A percentile compares a stretch with the other conserved stretches of the same genome.
Evolutionary conservation across 164 flowering plant species (phyloP).

Genomic region (Protea cynaroides): DNA sequence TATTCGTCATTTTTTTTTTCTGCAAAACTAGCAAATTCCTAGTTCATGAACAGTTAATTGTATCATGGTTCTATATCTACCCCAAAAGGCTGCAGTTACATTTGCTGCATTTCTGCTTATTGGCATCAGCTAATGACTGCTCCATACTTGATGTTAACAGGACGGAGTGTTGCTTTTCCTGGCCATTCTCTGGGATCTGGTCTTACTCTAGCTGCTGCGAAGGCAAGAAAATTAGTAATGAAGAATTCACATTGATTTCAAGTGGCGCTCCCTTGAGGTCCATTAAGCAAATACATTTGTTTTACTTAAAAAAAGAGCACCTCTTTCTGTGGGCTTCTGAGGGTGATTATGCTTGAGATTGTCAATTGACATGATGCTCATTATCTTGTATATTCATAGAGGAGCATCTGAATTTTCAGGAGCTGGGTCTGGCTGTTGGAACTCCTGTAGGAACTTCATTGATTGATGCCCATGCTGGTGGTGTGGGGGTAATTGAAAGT

Average conservation of each 20-base stretch:
- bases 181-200: constrained; percentile 97
- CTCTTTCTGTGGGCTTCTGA: constrained; percentile 16
- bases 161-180: constrained; percentile 98
- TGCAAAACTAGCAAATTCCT: background rate
- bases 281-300: constrained; percentile 20
- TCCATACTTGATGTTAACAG: constrained; percentile 35
- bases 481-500: constrained; percentile 95
- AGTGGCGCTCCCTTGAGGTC: constrained; percentile 41
- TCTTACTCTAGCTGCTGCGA: constrained; percentile 80
- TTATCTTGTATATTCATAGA: constrained; percentile 6
- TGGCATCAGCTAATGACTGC: constrained; percentile 9
- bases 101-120: background rate
- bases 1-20: background rate
- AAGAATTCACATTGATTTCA: constrained; percentile 40
- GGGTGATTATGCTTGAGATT: constrained; percentile 18
- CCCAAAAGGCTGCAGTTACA: background rate
- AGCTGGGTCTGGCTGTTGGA: constrained; percentile 70
- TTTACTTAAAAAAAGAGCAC: constrained; percentile 10
- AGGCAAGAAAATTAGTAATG: constrained; percentile 64
- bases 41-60: background rate
- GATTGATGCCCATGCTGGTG: constrained; percentile 99
- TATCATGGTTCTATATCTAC: background rate
- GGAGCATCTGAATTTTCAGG: constrained; percentile 42
- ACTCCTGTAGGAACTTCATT: constrained; percentile 90
- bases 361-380: background rate